phyloP scores from a whole-genome alignment of 495 filamentous ascomycete species.

The Daldinia grandis region DNA sequence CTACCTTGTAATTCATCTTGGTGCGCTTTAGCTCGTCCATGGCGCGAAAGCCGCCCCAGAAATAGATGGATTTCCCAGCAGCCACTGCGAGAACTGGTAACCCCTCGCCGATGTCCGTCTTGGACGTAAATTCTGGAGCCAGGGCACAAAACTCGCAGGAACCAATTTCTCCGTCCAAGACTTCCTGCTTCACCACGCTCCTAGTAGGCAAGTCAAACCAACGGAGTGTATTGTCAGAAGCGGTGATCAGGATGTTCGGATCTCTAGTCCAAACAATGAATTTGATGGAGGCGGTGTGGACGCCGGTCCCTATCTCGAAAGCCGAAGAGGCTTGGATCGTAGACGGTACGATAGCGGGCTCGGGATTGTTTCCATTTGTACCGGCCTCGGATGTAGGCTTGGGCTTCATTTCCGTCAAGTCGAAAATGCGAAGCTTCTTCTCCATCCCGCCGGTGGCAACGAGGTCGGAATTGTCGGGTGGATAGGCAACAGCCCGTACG shows the following conservation, averaged over 20 bases:
- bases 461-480: conserved; percentile 78
- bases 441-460: conserved; percentile 91
- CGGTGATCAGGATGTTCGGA: conserved; percentile 85
- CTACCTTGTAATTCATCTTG: conserved; percentile 81
- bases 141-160: conserved; percentile 84
- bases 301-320: conserved; percentile 85
- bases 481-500: conserved; percentile 91
- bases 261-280: conserved; percentile 91
- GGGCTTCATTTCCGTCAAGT: conserved; percentile 66
- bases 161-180: conserved; percentile 82
- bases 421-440: conserved; percentile 96
- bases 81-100: conserved; percentile 68
- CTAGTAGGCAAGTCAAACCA: conserved; percentile 92
- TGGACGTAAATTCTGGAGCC: conserved; percentile 50
- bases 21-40: conserved; percentile 78
- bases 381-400: conserved; percentile 27
- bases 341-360: conserved; percentile 43
- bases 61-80: conserved; percentile 90
- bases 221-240: conserved; percentile 87
- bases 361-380: conserved; percentile 24
- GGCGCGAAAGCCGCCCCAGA: conserved; percentile 81
- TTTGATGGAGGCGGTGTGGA: conserved; percentile 89
- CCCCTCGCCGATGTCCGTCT: conserved; percentile 61
- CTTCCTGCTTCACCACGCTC: conserved; percentile 72
- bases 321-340: conserved; percentile 60